Percentiles rank a stretch among this genome's conserved stretches.
Evolutionary conservation across 176 grass and related monocot species (phyloP).

Genomic region (Oropetium thomaeum): DNA sequence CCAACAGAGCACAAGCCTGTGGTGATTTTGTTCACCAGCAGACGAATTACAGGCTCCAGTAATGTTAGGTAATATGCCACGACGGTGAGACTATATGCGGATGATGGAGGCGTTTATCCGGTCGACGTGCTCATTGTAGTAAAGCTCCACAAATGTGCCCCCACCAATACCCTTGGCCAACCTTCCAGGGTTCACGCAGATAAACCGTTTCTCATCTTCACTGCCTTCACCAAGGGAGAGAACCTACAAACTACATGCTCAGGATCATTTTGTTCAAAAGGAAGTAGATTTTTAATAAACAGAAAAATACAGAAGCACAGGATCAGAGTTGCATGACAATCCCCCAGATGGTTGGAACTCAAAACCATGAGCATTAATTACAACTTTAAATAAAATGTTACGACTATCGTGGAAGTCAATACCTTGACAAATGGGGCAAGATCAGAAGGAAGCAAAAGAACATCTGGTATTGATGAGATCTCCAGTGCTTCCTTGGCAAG

Average conservation of each 20-base stretch:
- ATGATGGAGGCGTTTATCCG: conserved; percentile 61
- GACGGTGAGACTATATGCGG: conserved; percentile 53
- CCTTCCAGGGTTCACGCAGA: conserved; percentile 89
- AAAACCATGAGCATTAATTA: conserved; percentile 14
- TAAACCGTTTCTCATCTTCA: conserved; percentile 33
- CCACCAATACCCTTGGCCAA: conserved; percentile 88
- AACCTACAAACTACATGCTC: conserved; percentile 41
- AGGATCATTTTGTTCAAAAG: conserved; percentile 27
- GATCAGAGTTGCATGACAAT: not conserved
- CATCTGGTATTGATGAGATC: conserved; percentile 62
- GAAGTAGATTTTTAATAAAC: conserved; percentile 9
- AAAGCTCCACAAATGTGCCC: conserved; percentile 81
- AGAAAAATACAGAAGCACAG: not conserved
- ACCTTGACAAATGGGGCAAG: conserved; percentile 96
- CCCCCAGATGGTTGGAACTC: not conserved
- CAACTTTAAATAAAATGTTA: not conserved
- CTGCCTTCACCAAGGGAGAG: conserved; percentile 47
- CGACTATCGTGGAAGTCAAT: conserved; percentile 1
- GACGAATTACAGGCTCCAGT: not conserved
- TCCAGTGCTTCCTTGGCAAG: conserved; percentile 72
- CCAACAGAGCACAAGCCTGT: not conserved
- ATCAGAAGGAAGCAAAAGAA: conserved; percentile 89
- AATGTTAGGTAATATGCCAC: not conserved
- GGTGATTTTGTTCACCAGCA: not conserved
- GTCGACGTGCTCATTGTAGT: conserved; percentile 50